Evolutionary conservation across 441 rosid species (phyloP).

Genomic region (Daphne laureola): DNA sequence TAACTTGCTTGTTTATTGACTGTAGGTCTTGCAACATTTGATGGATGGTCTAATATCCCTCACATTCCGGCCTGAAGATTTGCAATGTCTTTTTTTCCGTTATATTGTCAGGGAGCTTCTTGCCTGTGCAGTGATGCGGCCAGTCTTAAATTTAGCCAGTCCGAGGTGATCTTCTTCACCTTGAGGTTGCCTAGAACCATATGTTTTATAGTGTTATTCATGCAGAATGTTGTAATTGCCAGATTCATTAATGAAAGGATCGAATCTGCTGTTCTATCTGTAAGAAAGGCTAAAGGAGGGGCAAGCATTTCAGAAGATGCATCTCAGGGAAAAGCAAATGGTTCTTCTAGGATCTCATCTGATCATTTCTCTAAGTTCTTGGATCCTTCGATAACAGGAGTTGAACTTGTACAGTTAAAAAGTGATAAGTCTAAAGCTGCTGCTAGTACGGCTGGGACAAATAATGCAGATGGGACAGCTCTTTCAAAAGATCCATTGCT

Average conservation of each 20-base stretch:
- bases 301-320: slow-evolving; percentile 37
- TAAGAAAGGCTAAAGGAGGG: slow-evolving; percentile 47
- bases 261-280: slow-evolving; percentile 59
- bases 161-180: slow-evolving; percentile 56
- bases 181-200: slow-evolving; percentile 10
- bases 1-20: slow-evolving; percentile 7
- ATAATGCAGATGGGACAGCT: slow-evolving; percentile 30
- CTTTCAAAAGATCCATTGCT: slow-evolving; percentile 90
- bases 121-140: slow-evolving; percentile 93
- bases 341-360: slow-evolving; percentile 48
- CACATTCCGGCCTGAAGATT: slow-evolving; percentile 82
- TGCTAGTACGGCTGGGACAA: slow-evolving; percentile 26
- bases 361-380: slow-evolving; percentile 69
- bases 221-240: slow-evolving; percentile 17
- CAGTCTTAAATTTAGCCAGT: slow-evolving; percentile 78
- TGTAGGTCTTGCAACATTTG: slow-evolving; percentile 93
- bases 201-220: slow-evolving; percentile 10
- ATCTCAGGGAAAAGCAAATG: slow-evolving; percentile 50
- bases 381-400: slow-evolving; percentile 88
- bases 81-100: slow-evolving; percentile 76
- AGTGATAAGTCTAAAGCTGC: slow-evolving; percentile 38
- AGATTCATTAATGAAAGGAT: slow-evolving; percentile 97
- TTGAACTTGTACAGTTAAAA: slow-evolving; percentile 90
- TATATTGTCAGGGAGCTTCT: slow-evolving; percentile 86
- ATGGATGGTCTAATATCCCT: slow-evolving; percentile 76